These are phyloP conservation scores for Buddleja alternifolia DNA, from an alignment of 257 asterid genomes.

Conservation along the genomic window DNA sequence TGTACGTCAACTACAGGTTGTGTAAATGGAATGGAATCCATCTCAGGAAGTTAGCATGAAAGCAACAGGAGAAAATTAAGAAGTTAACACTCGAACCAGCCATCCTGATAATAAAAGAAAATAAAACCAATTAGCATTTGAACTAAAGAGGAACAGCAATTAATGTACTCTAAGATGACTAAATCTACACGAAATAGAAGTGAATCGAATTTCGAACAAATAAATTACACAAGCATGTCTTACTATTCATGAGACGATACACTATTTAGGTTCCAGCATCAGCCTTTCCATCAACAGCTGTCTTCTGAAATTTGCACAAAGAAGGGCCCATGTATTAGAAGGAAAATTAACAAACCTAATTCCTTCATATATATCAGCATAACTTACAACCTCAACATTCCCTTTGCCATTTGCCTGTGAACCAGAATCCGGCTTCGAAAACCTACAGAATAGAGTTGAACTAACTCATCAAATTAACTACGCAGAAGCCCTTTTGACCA, in stretches of 20 bases:
- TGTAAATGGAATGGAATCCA: slow-evolving; percentile 22
- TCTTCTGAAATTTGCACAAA: slow-evolving; percentile 41
- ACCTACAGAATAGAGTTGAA: slow-evolving; percentile 36
- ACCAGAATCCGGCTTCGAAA: slow-evolving; percentile 50
- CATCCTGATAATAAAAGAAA: slow-evolving; percentile 40
- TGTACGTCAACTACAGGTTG: slow-evolving; percentile 14
- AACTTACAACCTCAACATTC: slow-evolving; percentile 44
- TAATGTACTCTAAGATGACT: background rate
- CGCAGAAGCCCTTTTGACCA: background rate
- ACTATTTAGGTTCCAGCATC: slow-evolving; percentile 47
- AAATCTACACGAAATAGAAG: background rate
- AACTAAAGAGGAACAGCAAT: slow-evolving; percentile 1
- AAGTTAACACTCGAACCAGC: slow-evolving; percentile 30
- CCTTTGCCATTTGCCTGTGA: slow-evolving; percentile 38
- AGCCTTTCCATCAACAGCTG: slow-evolving; percentile 38
- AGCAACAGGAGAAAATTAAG: slow-evolving; percentile 15
- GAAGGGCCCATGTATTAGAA: slow-evolving; percentile 7
- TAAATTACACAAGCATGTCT: slow-evolving; percentile 32
- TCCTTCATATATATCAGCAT: background rate
- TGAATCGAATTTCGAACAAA: background rate
- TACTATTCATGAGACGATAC: slow-evolving; percentile 29
- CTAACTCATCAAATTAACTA: slow-evolving; percentile 19
- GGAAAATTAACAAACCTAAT: background rate
- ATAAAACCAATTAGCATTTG: slow-evolving; percentile 9
- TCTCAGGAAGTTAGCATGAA: slow-evolving; percentile 29